Evolutionary conservation across 1,284 basidiomycete species (phyloP).

Genomic region (Taiwanofungus camphoratus): DNA sequence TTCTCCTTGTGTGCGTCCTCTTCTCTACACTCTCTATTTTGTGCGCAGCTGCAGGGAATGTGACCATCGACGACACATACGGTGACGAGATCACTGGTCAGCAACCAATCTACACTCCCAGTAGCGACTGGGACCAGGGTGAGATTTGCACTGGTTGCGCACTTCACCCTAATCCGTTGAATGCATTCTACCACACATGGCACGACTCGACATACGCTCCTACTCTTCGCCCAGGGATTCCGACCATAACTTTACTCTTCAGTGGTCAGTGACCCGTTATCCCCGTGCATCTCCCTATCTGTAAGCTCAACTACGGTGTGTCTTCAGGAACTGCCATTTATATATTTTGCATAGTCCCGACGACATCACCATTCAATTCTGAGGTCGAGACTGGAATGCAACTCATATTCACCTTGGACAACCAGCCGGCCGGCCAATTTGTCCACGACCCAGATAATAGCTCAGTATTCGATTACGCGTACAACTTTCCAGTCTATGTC

Average conservation of each 20-base stretch:
- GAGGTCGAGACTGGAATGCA: not conserved
- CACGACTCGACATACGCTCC: slow-evolving; percentile 11
- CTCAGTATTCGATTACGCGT: not conserved
- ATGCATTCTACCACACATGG: slow-evolving; percentile 12
- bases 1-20: too few species aligned
- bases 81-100: slow-evolving; percentile 12
- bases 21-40: slow-evolving; percentile 2
- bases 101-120: slow-evolving; percentile 10
- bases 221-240: not conserved
- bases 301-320: not conserved
- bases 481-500: slow-evolving; percentile 7
- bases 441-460: not conserved
- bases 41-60: slow-evolving; percentile 1
- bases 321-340: not conserved
- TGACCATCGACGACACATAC: slow-evolving; percentile 16
- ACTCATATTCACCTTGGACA: not conserved
- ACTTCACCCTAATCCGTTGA: slow-evolving; percentile 9
- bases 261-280: slow-evolving; percentile 8
- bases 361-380: not conserved
- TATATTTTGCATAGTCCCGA: not conserved
- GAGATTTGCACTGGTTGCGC: slow-evolving; percentile 7
- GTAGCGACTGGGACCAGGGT: slow-evolving; percentile 10
- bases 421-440: not conserved
- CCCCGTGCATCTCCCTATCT: not conserved
- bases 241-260: slow-evolving; percentile 14